phyloP scores from a whole-genome alignment of 148 eudicot species.

The Camellia sinensis region DNA sequence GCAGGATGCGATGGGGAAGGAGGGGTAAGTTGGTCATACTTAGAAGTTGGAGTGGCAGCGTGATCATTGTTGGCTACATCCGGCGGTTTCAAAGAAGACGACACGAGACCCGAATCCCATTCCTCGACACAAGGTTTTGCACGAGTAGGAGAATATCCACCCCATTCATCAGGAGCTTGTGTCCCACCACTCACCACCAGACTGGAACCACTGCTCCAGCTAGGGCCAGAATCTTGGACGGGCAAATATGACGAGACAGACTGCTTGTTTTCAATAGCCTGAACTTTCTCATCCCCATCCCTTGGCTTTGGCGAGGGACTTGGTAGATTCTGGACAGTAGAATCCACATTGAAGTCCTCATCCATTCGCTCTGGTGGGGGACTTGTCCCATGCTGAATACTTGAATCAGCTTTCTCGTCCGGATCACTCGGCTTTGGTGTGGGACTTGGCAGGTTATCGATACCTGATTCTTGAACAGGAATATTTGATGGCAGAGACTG shows the following conservation, averaged over 20 bases:
- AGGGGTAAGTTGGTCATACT: constrained; percentile 33
- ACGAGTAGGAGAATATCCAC: constrained; percentile 45
- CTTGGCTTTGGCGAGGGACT: constrained; percentile 37
- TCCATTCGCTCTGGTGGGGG: constrained; percentile 22
- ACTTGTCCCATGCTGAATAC: constrained; percentile 21
- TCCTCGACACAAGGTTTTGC: constrained; percentile 41
- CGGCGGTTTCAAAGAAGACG: constrained; percentile 37
- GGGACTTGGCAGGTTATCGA: constrained; percentile 37
- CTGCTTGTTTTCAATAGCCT: constrained; percentile 31
- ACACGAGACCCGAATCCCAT: constrained; percentile 43
- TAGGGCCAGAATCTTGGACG: constrained; percentile 48
- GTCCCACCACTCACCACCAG: constrained; percentile 38
- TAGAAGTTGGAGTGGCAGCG: constrained; percentile 25
- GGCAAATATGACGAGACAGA: constrained; percentile 27
- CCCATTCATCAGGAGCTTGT: constrained; percentile 54
- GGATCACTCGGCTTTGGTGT: constrained; percentile 24
- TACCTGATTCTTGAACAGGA: constrained; percentile 35
- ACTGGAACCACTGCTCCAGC: constrained; percentile 66
- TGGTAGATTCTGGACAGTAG: constrained; percentile 36
- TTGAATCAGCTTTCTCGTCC: constrained; percentile 16
- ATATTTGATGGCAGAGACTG: constrained; percentile 25
- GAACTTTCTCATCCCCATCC: constrained; percentile 26
- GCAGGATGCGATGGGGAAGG: constrained; percentile 37
- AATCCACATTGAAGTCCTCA: constrained; percentile 16
- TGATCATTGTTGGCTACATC: constrained; percentile 25